phyloP scores from a whole-genome alignment of 768 basidiomycete genomes.

The Asterophora parasitica region DNA sequence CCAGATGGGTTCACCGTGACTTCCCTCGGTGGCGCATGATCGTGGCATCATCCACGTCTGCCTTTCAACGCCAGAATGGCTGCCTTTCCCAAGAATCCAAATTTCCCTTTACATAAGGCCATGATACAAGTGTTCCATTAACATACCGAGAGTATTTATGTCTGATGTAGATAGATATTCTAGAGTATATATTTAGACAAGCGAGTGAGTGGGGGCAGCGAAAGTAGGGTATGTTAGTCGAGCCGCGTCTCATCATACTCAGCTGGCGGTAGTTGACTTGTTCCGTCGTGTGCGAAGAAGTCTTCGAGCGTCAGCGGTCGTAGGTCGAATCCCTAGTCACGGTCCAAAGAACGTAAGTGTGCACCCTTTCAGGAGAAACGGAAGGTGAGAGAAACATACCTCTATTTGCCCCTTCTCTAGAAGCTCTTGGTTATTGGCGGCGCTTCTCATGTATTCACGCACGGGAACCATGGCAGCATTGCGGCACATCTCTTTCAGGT shows the following conservation, averaged over 20 bases:
- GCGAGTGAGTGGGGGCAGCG: conserved; percentile 9
- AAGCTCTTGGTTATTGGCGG: conserved; percentile 36
- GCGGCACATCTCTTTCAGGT: conserved; percentile 87
- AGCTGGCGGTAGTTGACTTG: conserved; percentile 30
- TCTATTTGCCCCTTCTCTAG: conserved; percentile 47
- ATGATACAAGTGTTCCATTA: conserved; percentile 14
- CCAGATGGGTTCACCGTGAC: too few relatives aligned
- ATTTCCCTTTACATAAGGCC: too few relatives aligned
- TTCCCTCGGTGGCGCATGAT: too few relatives aligned
- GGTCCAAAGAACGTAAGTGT: background rate
- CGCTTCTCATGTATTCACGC: conserved; percentile 69
- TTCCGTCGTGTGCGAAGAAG: conserved; percentile 49
- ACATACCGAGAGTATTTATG: conserved; percentile 3
- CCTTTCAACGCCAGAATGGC: too few relatives aligned
- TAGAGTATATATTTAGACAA: background rate
- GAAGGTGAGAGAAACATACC: conserved; percentile 27
- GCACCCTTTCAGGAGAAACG: background rate
- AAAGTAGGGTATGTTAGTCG: conserved; percentile 17
- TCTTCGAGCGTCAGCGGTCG: conserved; percentile 69
- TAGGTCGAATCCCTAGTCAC: conserved; percentile 69
- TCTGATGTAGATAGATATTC: background rate
- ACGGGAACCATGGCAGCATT: conserved; percentile 93
- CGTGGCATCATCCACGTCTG: too few relatives aligned
- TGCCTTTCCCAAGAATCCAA: too few relatives aligned
- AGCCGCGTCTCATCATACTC: conserved; percentile 14